Evolutionary conservation across 1,284 basidiomycete genomes (phyloP).

Genomic region (Papiliotrema nemorosa): DNA sequence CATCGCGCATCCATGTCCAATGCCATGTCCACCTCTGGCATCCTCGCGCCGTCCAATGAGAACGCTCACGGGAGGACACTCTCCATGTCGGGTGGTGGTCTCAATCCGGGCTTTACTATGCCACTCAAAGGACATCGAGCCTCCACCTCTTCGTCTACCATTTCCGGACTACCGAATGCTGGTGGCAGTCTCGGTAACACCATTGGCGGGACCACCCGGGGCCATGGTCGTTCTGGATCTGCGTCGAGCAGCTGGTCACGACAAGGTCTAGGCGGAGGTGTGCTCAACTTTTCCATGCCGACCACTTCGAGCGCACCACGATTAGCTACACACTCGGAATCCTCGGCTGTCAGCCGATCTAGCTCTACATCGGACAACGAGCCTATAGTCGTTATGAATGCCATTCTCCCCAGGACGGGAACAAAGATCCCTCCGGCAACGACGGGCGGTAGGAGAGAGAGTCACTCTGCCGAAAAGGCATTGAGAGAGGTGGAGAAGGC

Average conservation of each 20-base stretch:
- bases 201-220: constrained; percentile 11
- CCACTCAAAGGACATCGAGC: constrained; percentile 15
- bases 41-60: background rate
- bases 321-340: constrained; percentile 42
- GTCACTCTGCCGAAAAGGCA: constrained; percentile 57
- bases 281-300: constrained; percentile 21
- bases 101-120: constrained; percentile 25
- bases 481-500: constrained; percentile 71
- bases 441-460: constrained; percentile 28
- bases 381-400: constrained; percentile 12
- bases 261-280: constrained; percentile 22
- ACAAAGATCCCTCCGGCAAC: constrained; percentile 2
- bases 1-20: constrained; percentile 38
- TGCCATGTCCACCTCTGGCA: constrained; percentile 17
- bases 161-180: background rate
- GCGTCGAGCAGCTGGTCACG: constrained; percentile 32
- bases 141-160: constrained; percentile 8
- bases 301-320: constrained; percentile 13
- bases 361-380: constrained; percentile 15
- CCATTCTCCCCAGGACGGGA: constrained; percentile 5
- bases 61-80: background rate
- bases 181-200: constrained; percentile 11
- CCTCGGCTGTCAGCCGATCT: constrained; percentile 17
- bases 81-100: constrained; percentile 3
- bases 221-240: constrained; percentile 31